A percentile compares a stretch with the other conserved stretches of the same genome.
These are phyloP conservation scores for Metarhizium sp. DNA, from an alignment of 2,329 filamentous ascomycete species.

Conservation along the genomic window DNA sequence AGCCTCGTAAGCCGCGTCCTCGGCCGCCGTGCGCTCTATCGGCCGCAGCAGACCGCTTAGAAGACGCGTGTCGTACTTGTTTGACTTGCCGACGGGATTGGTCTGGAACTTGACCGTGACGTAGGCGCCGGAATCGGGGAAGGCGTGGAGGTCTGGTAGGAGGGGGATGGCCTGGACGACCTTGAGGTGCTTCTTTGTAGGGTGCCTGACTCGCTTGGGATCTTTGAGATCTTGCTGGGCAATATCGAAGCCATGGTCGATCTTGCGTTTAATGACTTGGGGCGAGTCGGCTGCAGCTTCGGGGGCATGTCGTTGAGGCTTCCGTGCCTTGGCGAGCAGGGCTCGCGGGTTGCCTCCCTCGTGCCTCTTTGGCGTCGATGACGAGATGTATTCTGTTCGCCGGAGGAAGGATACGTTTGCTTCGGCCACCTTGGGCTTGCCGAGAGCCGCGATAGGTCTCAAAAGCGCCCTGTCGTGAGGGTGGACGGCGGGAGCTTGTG, in stretches of 20 bases:
- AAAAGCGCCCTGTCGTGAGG: constrained; percentile 79
- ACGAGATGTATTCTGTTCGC: constrained; percentile 89
- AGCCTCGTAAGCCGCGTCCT: constrained; percentile 41
- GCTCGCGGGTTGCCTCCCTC: constrained; percentile 34
- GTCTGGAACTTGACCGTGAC: constrained; percentile 60
- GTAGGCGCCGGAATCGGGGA: constrained; percentile 61
- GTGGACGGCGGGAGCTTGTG: constrained; percentile 62
- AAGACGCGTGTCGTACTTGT: constrained; percentile 50
- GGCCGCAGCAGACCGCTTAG: constrained; percentile 53
- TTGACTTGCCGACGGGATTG: constrained; percentile 46
- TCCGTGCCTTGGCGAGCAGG: constrained; percentile 23
- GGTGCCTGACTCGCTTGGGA: constrained; percentile 45
- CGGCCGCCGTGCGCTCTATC: constrained; percentile 43
- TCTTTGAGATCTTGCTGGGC: constrained; percentile 46
- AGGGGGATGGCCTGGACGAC: constrained; percentile 52
- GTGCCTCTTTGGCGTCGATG: constrained; percentile 40
- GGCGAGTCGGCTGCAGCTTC: constrained; percentile 52
- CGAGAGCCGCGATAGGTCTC: constrained; percentile 72
- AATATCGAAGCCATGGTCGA: constrained; percentile 49
- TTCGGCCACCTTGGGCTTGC: constrained; percentile 70
- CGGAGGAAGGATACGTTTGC: constrained; percentile 86
- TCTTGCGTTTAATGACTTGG: constrained; percentile 59
- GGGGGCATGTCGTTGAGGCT: constrained; percentile 38
- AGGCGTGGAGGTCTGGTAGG: constrained; percentile 57
- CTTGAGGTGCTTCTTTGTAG: constrained; percentile 47